A percentile compares a stretch with the other conserved stretches of the same genome.
Conservation (phyloP, 768 basidiomycete species). For the Pisolithus albus region DNA sequence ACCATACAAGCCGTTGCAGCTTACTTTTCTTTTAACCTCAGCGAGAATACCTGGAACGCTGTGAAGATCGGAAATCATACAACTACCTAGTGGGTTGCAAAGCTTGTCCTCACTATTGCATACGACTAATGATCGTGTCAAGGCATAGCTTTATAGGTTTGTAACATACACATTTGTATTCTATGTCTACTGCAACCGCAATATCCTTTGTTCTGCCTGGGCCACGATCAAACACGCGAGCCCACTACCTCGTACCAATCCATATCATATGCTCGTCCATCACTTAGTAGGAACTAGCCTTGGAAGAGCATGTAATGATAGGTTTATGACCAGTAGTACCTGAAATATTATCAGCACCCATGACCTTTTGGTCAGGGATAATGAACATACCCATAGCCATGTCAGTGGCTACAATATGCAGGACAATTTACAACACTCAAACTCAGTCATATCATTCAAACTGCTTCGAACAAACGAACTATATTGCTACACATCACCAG, state of each 20-base stretch:
- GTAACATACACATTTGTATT: no score
- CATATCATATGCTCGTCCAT: no score
- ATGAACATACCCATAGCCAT: no score
- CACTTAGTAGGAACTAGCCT: no score
- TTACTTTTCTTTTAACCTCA: slow-evolving; percentile 24
- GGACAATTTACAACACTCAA: no score
- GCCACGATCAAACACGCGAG: background rate
- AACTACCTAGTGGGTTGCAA: slow-evolving; percentile 53
- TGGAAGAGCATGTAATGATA: no score
- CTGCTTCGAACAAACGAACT: background rate
- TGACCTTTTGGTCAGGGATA: no score
- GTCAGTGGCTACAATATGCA: no score
- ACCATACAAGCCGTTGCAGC: background rate
- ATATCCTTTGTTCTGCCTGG: no score
- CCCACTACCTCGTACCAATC: background rate
- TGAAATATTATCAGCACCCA: no score
- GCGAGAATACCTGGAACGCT: slow-evolving; percentile 93
- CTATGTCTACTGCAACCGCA: no score
- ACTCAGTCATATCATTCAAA: background rate
- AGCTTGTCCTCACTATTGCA: background rate
- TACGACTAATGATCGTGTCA: background rate
- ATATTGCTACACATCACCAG: slow-evolving; percentile 25
- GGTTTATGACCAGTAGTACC: no score
- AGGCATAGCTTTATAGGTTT: slow-evolving; percentile 16
- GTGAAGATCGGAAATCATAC: slow-evolving; percentile 82